These are phyloP conservation scores for Austroboletus festivus DNA, from an alignment of 768 basidiomycete genomes.

Conservation along the genomic window DNA sequence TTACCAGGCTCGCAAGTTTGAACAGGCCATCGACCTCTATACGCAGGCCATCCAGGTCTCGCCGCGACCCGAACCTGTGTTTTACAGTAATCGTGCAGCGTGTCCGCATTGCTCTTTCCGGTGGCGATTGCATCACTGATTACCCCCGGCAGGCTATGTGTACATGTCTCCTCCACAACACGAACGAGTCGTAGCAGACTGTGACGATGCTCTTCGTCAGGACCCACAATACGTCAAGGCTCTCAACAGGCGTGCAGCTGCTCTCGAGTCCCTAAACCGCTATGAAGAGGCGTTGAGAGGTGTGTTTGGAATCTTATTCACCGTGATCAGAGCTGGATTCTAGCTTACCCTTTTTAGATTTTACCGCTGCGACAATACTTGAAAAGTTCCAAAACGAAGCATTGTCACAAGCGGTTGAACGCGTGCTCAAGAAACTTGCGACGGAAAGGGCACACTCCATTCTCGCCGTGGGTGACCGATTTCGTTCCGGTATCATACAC, in stretches of 20 bases:
- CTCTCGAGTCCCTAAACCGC: conserved; percentile 72
- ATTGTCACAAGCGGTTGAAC: conserved; percentile 80
- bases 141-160: conserved; percentile 64
- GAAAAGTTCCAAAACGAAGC: conserved; percentile 85
- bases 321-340: background rate
- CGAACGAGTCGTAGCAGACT: conserved; percentile 83
- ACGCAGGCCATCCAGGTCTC: conserved; percentile 72
- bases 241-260: conserved; percentile 84
- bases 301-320: conserved; percentile 30
- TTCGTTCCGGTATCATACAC: background rate
- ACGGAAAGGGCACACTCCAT: conserved; percentile 70
- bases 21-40: conserved; percentile 60
- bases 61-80: conserved; percentile 84
- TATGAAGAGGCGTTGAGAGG: conserved; percentile 79
- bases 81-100: conserved; percentile 95
- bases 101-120: conserved; percentile 48
- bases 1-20: conserved; percentile 61
- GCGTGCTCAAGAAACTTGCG: conserved; percentile 85
- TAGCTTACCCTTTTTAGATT: conserved; percentile 51
- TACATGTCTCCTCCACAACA: conserved; percentile 84
- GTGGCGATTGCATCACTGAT: background rate
- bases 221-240: conserved; percentile 88
- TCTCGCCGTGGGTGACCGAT: conserved; percentile 47
- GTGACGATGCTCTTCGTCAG: conserved; percentile 80
- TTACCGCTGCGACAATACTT: conserved; percentile 93